These are phyloP conservation scores for Gossypium ekmanianum DNA, from an alignment of 345 rosid species.

Conservation along the genomic window DNA sequence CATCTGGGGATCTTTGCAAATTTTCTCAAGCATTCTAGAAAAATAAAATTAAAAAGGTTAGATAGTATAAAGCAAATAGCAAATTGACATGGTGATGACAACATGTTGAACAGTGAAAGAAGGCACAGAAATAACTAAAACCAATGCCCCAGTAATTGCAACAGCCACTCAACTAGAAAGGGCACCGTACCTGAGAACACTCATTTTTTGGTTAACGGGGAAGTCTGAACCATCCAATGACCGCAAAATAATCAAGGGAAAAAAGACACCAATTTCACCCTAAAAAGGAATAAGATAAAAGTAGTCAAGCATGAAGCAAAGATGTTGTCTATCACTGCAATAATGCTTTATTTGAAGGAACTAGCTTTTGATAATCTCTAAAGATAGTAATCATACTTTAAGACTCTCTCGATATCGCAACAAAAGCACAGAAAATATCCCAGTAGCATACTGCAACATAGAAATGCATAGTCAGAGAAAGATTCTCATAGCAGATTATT, in stretches of 20 bases:
- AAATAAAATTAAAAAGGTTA: slow-evolving; percentile 20
- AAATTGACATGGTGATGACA: slow-evolving; percentile 15
- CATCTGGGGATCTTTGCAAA: slow-evolving; percentile 92
- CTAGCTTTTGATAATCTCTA: slow-evolving; percentile 19
- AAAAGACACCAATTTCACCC: slow-evolving; percentile 96
- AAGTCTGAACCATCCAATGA: slow-evolving; percentile 78
- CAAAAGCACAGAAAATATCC: slow-evolving; percentile 89
- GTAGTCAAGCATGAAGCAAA: slow-evolving; percentile 10
- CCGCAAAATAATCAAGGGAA: slow-evolving; percentile 87
- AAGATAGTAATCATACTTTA: slow-evolving; percentile 55
- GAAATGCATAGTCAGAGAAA: slow-evolving; percentile 27
- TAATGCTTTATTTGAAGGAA: slow-evolving; percentile 4
- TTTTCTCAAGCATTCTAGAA: slow-evolving; percentile 89
- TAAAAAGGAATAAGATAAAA: slow-evolving; percentile 30
- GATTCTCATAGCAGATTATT: slow-evolving; percentile 19
- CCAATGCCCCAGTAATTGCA: slow-evolving; percentile 20
- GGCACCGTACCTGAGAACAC: slow-evolving; percentile 74
- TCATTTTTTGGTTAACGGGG: slow-evolving; percentile 70
- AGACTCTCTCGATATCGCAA: slow-evolving; percentile 93
- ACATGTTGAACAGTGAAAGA: slow-evolving; percentile 7
- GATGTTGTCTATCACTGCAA: not conserved
- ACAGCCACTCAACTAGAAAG: slow-evolving; percentile 19
- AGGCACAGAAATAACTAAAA: slow-evolving; percentile 14
- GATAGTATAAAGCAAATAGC: slow-evolving; percentile 10
- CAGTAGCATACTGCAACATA: slow-evolving; percentile 89